phyloP scores from a whole-genome alignment of 164 flowering plant genomes.

The Umbilicus rupestris region DNA sequence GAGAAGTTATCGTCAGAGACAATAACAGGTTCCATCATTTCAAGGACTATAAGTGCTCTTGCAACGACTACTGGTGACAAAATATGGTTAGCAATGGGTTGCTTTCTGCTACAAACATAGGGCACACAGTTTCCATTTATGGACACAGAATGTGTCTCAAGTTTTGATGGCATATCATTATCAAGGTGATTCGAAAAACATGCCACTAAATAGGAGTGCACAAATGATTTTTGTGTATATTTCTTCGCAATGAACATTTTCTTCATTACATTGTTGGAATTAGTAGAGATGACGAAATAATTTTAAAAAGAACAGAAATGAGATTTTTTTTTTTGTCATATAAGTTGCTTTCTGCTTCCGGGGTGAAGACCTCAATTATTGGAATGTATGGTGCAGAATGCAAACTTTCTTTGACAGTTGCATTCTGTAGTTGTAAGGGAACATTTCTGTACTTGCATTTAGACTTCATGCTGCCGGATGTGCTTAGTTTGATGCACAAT shows the following conservation, averaged over 20 bases:
- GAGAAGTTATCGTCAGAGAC: constrained; percentile 72
- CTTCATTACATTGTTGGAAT: not conserved
- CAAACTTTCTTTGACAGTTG: not conserved
- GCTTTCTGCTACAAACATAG: not conserved
- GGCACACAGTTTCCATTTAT: not conserved
- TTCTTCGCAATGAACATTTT: not conserved
- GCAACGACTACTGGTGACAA: constrained; percentile 70
- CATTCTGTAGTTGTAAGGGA: not conserved
- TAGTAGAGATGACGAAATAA: not conserved
- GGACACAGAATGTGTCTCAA: not conserved
- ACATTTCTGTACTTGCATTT: not conserved
- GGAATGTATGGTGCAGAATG: not conserved
- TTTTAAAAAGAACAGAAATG: not conserved
- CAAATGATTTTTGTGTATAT: not conserved
- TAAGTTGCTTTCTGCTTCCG: not conserved
- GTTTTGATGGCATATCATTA: not conserved
- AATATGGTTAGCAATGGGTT: not conserved
- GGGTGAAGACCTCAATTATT: not conserved
- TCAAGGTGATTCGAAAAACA: not conserved
- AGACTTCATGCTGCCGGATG: not conserved
- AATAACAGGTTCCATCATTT: constrained; percentile 64
- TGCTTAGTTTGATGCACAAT: not conserved
- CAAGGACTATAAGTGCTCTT: constrained; percentile 48
- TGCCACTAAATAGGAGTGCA: not conserved
- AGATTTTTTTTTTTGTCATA: not conserved